Evolutionary conservation across 2,329 filamentous ascomycete species (phyloP), one percentile per base, ranked within the genome.

Genomic region (Fusarium sp.): DNA sequence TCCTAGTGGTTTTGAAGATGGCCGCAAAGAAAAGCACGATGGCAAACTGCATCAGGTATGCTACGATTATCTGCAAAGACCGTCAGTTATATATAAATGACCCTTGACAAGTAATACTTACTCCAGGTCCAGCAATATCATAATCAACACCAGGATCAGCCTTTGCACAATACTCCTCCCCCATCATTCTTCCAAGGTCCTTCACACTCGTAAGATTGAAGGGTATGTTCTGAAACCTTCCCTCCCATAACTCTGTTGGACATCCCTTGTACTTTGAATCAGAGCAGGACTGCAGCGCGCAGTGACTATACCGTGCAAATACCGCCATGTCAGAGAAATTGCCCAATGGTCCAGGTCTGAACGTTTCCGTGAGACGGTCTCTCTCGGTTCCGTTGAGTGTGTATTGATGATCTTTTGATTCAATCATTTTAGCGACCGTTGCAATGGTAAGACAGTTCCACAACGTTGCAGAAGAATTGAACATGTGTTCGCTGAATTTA

Each of bases 101-200:
- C 4, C 3, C 0, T 16, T 32, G 34, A 37, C 2, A 12, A 11
- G 4, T 12, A 5, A 9, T 7, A 43, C 55, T 21, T 0, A 68
- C 58, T 1, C 66, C 63, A 2, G 59, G 68, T 1, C 68, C 68
- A 2, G 67, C 68, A 9, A 71, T 67, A 25, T 71, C 66, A 1
- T 25, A 55, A 4, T 71, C 66, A 1, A 70, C 23, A 1, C 55
- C 47, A 5, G 48, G 21, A 7, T 32, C 45, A 2, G 42, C 64
- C 3, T 47, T 40, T 0, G 23, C 11, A 18, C 60, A 68, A 5
- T 68, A 61, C 0, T 41, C 23, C 0, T 21, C 11, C 2, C 54
- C 7, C 54, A 60, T 60, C 14, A 56, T 45, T 2, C 12, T 7
- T 2, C 28, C 40, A 1, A 56, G 10, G 5, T 37, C n/a, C 9